phyloP scores from a whole-genome alignment of 176 grass and related monocot genomes.

The Elaeis guineensis region DNA sequence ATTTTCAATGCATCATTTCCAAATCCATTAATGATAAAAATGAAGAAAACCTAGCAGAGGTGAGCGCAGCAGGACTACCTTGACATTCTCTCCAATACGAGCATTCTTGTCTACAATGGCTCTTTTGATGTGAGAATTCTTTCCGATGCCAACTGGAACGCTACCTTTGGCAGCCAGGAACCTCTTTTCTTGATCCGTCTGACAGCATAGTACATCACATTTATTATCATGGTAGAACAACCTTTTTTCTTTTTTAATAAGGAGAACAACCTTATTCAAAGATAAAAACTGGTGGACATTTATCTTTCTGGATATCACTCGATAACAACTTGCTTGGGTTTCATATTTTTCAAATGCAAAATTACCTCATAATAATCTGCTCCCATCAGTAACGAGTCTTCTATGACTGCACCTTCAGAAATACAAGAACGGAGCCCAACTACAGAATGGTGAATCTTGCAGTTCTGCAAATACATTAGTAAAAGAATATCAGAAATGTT shows the following conservation, averaged over 20 bases:
- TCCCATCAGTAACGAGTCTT: slow-evolving; percentile 91
- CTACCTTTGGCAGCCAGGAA: slow-evolving; percentile 51
- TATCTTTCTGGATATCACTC: too few species aligned
- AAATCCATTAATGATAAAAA: too few species aligned
- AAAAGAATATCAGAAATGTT: too few species aligned
- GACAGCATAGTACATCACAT: background rate
- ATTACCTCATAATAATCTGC: slow-evolving; percentile 97
- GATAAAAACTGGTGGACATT: too few species aligned
- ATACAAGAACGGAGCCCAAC: slow-evolving; percentile 90
- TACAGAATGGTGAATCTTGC: slow-evolving; percentile 86
- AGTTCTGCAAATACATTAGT: slow-evolving; percentile 37
- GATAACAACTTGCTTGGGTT: too few species aligned
- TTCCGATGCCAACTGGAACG: slow-evolving; percentile 91
- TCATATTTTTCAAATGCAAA: background rate
- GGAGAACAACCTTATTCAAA: too few species aligned
- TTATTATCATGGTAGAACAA: too few species aligned
- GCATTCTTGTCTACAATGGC: slow-evolving; percentile 99
- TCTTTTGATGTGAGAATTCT: slow-evolving; percentile 70
- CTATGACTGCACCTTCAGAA: slow-evolving; percentile 84
- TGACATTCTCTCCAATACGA: slow-evolving; percentile 89
- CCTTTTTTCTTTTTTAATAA: too few species aligned
- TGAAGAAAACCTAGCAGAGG: too few species aligned
- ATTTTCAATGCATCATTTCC: too few species aligned
- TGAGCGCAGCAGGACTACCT: slow-evolving; percentile 21
- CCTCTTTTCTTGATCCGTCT: slow-evolving; percentile 80